Evolutionary conservation across 257 asterid species (phyloP), one percentile per base, ranked within the genome.

Genomic region (Nicotiana tabacum): DNA sequence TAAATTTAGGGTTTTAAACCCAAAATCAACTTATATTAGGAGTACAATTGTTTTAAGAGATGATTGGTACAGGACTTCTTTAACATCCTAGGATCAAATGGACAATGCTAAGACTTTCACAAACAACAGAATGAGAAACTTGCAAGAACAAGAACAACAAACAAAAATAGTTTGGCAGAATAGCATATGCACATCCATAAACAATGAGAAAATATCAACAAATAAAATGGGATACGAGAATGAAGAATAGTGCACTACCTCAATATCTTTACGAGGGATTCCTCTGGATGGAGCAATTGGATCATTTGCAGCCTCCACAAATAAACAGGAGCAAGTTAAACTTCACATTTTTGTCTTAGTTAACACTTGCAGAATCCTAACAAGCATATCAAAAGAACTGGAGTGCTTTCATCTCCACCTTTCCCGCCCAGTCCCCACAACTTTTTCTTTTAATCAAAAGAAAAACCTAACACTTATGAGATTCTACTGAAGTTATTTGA

Each of bases 261-360:
- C 87, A 80, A 94, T 92, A 83, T 91, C 98, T 88, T 96, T 91
- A 80, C 93, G 98, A 83, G 98, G 99, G 80, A 96, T 92, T 82
- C 97, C 99, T 67, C 98, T 91, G 69, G 94, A 88, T 65, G 98
- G 99, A 82, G 99, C 99, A 85, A 96, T 94, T 76, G 99, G 98
- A 86, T 96, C 98, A 85, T 96, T 96, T 85, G 89, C 97, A 79
- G 99, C 99, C 99, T 94, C 95, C 64, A 86, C 86, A 85, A 62
- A 76, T 53, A 89, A 76, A 83, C 67, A 29, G 58, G 56, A 83
- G 64, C 3, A 27, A 15, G 27, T 51, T 51, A 74, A 57, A 74
- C 62, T 48, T 48, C 18, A 5, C 24, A 24, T 27, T 74, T 29
- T 48, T 48, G 39, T 48, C 80, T 48, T 74, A 27, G 18, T 74